phyloP scores from a whole-genome alignment of 352 stramenopile genomes.

The Pythium aquatile region DNA sequence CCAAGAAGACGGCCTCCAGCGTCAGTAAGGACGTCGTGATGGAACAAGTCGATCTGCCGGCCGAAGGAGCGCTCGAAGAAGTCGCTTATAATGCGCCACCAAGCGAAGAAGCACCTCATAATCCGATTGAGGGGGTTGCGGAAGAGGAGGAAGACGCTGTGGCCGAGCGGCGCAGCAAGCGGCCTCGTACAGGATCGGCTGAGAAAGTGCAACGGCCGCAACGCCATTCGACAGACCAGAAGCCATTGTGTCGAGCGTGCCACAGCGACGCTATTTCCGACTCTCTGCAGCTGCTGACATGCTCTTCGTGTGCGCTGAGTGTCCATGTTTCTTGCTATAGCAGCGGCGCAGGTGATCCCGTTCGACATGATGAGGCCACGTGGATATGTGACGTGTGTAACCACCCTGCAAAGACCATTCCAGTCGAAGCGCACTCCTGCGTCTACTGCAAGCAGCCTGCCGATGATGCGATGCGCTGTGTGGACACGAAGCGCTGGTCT shows the following conservation, averaged over 20 bases:
- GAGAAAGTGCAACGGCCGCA: slow-evolving; percentile 3
- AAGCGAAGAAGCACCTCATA: not conserved
- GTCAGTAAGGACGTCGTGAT: slow-evolving; percentile 13
- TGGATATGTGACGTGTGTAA: slow-evolving; percentile 25
- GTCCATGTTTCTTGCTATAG: slow-evolving; percentile 17
- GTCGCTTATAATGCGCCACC: not conserved
- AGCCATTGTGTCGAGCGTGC: slow-evolving; percentile 3
- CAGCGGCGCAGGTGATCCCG: not conserved
- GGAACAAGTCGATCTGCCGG: not conserved
- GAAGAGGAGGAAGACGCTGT: not conserved
- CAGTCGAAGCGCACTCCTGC: slow-evolving; percentile 8
- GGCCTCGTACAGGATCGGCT: slow-evolving; percentile 6
- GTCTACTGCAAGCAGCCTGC: slow-evolving; percentile 18
- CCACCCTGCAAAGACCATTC: not conserved
- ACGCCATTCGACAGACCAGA: not conserved
- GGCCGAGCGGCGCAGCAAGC: slow-evolving; percentile 14
- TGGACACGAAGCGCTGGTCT: slow-evolving; percentile 18
- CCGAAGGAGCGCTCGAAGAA: not conserved
- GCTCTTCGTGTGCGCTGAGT: slow-evolving; percentile 8
- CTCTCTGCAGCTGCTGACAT: not conserved
- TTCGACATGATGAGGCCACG: not conserved
- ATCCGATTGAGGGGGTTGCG: not conserved
- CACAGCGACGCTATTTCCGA: not conserved
- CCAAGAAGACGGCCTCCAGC: not conserved
- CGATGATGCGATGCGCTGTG: slow-evolving; percentile 11